Conservation (phyloP, 306 rosid genomes). For the Sophora flavescens region DNA sequence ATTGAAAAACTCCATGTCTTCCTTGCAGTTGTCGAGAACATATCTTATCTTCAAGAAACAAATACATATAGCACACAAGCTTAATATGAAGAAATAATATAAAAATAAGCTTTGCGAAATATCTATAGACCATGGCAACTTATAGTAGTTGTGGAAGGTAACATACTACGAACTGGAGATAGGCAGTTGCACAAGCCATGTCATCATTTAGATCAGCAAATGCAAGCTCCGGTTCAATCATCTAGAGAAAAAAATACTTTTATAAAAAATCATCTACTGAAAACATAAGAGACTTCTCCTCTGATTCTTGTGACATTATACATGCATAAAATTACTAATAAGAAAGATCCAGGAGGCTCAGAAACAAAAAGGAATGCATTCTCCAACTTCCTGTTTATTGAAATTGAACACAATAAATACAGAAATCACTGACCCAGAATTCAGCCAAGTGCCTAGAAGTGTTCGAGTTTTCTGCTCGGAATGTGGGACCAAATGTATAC, state of each 20-base stretch:
- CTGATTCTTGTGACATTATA: conserved; percentile 27
- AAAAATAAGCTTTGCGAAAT: conserved; percentile 35
- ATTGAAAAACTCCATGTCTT: conserved; percentile 95
- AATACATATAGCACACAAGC: conserved; percentile 15
- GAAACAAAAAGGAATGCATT: conserved; percentile 21
- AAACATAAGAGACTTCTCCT: conserved; percentile 31
- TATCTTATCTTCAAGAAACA: conserved; percentile 71
- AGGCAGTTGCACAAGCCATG: conserved; percentile 99
- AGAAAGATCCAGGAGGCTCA: conserved; percentile 14
- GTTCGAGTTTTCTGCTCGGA: conserved; percentile 95
- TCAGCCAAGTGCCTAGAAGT: conserved; percentile 98
- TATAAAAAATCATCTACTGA: conserved; percentile 72
- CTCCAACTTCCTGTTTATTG: conserved; percentile 10
- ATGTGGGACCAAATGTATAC: conserved; percentile 97
- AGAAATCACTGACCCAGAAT: conserved; percentile 78
- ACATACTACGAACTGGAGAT: conserved; percentile 97
- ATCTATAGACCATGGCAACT: conserved; percentile 37
- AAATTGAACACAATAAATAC: conserved; percentile 23
- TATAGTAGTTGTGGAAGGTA: conserved; percentile 51
- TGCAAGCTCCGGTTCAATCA: conserved; percentile 98
- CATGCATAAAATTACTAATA: conserved; percentile 28
- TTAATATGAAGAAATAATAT: conserved; percentile 22
- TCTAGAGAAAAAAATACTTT: conserved; percentile 52
- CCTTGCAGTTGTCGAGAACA: conserved; percentile 90
- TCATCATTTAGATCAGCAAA: conserved; percentile 96